Evolutionary conservation across 257 asterid genomes (phyloP).

Genomic region (Fraxinus pennsylvanica): DNA sequence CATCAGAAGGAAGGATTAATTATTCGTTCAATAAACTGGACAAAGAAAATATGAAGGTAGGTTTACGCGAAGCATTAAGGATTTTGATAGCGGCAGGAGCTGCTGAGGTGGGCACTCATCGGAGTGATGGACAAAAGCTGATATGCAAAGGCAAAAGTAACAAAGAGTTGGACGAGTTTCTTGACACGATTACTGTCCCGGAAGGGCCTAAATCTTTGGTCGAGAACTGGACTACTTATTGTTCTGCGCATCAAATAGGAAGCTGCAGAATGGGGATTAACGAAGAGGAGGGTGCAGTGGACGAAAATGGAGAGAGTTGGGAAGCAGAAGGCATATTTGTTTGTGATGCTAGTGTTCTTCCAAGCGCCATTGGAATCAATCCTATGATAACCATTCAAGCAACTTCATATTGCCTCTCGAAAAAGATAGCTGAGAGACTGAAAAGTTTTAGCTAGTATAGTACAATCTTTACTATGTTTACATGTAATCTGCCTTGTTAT

Average conservation of each 20-base stretch:
- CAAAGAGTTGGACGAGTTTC: constrained; percentile 54
- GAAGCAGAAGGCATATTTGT: constrained; percentile 82
- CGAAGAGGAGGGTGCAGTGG: constrained; percentile 65
- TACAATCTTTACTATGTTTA: not conserved
- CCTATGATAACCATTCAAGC: constrained; percentile 90
- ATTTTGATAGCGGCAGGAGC: constrained; percentile 85
- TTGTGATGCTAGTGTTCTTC: constrained; percentile 82
- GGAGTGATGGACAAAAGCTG: constrained; percentile 63
- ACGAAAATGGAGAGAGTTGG: constrained; percentile 90
- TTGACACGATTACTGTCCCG: constrained; percentile 51
- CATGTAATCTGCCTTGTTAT: not conserved
- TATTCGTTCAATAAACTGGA: constrained; percentile 41
- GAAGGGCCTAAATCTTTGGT: constrained; percentile 66
- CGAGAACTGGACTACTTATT: constrained; percentile 59
- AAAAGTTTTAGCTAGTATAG: constrained; percentile 24
- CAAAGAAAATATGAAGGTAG: constrained; percentile 56
- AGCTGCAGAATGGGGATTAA: constrained; percentile 77
- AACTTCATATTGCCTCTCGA: constrained; percentile 64
- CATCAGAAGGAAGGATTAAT: constrained; percentile 47
- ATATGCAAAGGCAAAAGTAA: constrained; percentile 47
- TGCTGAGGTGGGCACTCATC: constrained; percentile 78
- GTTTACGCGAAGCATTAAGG: constrained; percentile 51
- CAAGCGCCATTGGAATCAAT: constrained; percentile 81
- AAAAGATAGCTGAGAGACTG: constrained; percentile 47
- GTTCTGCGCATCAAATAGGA: constrained; percentile 94